Evolutionary conservation across 1,284 basidiomycete species (phyloP), one percentile per base, ranked within the genome.

Genomic region (Puccinia brachypodii): DNA sequence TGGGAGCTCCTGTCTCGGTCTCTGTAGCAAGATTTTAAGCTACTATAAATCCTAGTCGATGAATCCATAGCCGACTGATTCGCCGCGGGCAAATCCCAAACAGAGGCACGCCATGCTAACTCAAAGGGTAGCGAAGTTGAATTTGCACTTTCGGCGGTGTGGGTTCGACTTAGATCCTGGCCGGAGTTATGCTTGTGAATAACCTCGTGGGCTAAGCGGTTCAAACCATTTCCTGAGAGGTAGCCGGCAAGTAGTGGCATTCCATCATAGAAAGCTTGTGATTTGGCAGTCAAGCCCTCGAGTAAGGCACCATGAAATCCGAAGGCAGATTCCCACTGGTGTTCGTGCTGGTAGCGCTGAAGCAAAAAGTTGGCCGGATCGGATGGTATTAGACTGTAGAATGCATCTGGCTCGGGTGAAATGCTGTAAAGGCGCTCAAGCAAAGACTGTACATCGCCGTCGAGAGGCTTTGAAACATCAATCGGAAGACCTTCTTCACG

Each of bases 361-460:
- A 95, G 89, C 47, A 98, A 89, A 81, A 95, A 92, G 60, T 91
- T 89, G 38, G 90, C 90, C 16, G 94, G 89, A 84, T 98, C 91
- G n/a, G 91, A 90, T 40, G 87, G 87, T 83, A 91, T 89, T 83
- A 98, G 94, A 1, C 94, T 95, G 86, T 99, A 99, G 86, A 99
- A 99, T 0, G 96, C 95, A 85, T 99, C 96, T 0, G 96, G 96
- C 85, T 99, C 96, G 85, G 97, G 95, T 82, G 99, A 94, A 85
- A 94, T 93, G 83, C 91, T 92, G 86, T 98, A 99, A 75, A 98
- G 94, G 76, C 93, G 91, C 87, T 96, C 97, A 66, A 98, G 88
- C 44, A 95, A 89, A 62, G 90, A 87, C 86, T 93, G 92, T 3
- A 88, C 87, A 14, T 87, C 85, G 47, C 84, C 62, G 73, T 85